phyloP scores from a whole-genome alignment of 2,329 filamentous ascomycete genomes.

The Chrysosporium queenslandicum region DNA sequence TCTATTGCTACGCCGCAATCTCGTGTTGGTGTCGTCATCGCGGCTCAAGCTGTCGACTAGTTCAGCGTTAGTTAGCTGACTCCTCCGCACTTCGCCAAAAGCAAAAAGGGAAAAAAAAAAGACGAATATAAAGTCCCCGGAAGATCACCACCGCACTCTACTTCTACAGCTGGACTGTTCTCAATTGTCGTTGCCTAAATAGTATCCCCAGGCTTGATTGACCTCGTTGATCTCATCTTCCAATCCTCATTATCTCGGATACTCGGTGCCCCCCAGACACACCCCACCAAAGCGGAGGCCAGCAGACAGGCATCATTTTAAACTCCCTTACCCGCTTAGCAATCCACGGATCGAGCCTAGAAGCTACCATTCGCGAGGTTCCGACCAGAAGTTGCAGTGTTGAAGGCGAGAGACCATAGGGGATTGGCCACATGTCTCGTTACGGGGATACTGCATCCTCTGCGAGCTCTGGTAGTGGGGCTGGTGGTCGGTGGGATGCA shows the following conservation, averaged over 20 bases:
- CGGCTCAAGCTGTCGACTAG: background rate
- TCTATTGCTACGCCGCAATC: background rate
- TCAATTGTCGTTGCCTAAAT: background rate
- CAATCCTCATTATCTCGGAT: background rate
- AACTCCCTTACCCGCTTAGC: background rate
- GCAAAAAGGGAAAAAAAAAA: background rate
- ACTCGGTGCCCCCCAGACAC: too few relatives aligned
- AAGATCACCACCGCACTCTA: too few relatives aligned
- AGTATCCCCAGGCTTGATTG: background rate
- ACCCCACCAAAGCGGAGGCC: background rate
- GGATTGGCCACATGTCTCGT: conserved; percentile 26
- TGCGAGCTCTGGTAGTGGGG: conserved; percentile 21
- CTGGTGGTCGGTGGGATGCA: conserved; percentile 30
- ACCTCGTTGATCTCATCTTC: background rate
- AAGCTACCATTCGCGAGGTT: conserved; percentile 1
- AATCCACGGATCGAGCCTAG: conserved; percentile 5
- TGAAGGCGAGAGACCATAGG: background rate
- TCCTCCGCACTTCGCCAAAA: conserved; percentile 5
- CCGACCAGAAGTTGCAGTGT: background rate
- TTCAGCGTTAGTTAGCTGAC: too few relatives aligned
- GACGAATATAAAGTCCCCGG: too few relatives aligned
- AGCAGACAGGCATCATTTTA: background rate
- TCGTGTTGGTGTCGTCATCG: conserved; percentile 3
- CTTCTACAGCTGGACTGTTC: conserved; percentile 10
- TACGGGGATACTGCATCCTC: conserved; percentile 32